Evolutionary conservation across 768 basidiomycete genomes (phyloP), one percentile per base, ranked within the genome.

Genomic region (Postia placenta): DNA sequence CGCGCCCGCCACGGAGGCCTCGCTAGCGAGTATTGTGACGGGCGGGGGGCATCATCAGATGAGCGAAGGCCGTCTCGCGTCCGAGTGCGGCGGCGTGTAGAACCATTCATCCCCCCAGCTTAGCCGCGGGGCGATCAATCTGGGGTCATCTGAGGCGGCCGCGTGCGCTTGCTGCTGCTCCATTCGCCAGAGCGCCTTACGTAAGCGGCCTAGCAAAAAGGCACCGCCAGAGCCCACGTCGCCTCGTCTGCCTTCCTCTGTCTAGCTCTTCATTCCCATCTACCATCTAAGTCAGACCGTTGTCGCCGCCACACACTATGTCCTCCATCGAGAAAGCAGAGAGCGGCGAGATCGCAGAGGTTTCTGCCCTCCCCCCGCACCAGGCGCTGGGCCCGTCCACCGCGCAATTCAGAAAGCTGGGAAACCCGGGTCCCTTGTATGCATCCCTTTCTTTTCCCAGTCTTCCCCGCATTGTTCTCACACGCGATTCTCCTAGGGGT

Each of bases 341-440:
- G 48, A 54, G 50, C 40, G 53, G 23, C 37, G 38, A 50, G 41
- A 43, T 48, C 54, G 42, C 15, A 28, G 43, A 45, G 28, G 39
- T 51, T 15, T 40, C 39, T 14, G 58, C 56, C 46, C 33, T 39
- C 23, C 52, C 48, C 2, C 47, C 17, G 38, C 50, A 11, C 45
- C 33, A 45, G 49, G 20, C 3, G 30, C 33, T 11, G 28, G 17
- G 30, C 30, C 33, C 45, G 30, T 30, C 33, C 45, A 19, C 42
- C 26, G 36, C 22, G 23, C 35, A 47, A n/a, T 42, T 53, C 25
- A 50, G 60, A 25, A 52, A 19, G 55, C 65, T 84, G 24, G 85
- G 69, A 17, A 83, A 89, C 69, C 83, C 85, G 11, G 80, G 70
- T 9, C 66, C 79, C 19, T 74, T 83, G 75, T 79, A 52, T 51